These are phyloP conservation scores for Somion occarium DNA, from an alignment of 1,284 basidiomycete species.

Conservation along the genomic window DNA sequence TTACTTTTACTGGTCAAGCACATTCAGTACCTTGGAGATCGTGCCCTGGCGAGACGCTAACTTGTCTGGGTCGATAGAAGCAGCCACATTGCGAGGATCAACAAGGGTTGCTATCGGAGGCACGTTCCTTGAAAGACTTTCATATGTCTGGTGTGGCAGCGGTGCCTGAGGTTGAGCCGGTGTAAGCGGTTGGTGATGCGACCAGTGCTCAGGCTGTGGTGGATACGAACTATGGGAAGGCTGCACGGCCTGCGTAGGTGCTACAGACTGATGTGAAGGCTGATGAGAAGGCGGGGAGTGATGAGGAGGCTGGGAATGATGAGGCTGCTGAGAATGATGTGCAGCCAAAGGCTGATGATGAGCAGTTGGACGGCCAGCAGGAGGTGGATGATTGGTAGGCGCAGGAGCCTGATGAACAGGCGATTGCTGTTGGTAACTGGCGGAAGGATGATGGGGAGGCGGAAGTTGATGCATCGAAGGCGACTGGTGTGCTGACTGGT, in stretches of 20 bases:
- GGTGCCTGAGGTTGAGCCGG: slow-evolving; percentile 11
- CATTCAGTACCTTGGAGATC: slow-evolving; percentile 17
- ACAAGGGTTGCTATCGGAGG: slow-evolving; percentile 33
- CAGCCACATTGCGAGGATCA: slow-evolving; percentile 19
- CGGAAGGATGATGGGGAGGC: slow-evolving; percentile 11
- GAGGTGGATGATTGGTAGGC: slow-evolving; percentile 18
- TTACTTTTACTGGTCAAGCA: slow-evolving; percentile 6
- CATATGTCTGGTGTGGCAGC: slow-evolving; percentile 18
- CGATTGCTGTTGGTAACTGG: slow-evolving; percentile 12
- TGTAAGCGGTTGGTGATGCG: not conserved
- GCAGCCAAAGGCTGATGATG: slow-evolving; percentile 19
- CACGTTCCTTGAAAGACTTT: slow-evolving; percentile 20
- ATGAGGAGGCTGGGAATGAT: slow-evolving; percentile 10
- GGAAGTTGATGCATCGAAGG: slow-evolving; percentile 6
- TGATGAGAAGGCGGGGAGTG: not conserved
- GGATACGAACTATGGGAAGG: not conserved
- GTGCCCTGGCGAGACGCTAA: slow-evolving; percentile 18
- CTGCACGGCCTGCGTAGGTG: not conserved
- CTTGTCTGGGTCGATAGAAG: slow-evolving; percentile 10
- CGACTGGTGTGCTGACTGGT: not conserved
- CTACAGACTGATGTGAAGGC: not conserved
- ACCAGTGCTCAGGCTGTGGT: not conserved
- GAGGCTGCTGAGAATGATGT: slow-evolving; percentile 19
- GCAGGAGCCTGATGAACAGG: slow-evolving; percentile 12
- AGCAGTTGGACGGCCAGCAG: slow-evolving; percentile 7